A percentile compares a stretch with the other conserved stretches of the same genome.
phyloP scores from a whole-genome alignment of 2,329 filamentous ascomycete species.

The Fusarium concolor region DNA sequence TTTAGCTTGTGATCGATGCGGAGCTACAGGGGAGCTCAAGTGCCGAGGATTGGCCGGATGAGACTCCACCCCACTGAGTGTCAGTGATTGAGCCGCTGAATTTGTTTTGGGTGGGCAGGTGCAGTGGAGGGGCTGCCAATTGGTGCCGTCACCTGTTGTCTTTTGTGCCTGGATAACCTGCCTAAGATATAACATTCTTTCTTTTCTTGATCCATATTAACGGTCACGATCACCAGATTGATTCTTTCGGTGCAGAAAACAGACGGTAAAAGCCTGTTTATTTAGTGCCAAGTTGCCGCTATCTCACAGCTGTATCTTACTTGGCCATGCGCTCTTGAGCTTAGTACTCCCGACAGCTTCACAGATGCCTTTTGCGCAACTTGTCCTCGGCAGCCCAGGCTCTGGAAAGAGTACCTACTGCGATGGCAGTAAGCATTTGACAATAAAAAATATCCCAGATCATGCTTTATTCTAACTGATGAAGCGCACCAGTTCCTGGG shows the following conservation, averaged over 20 bases:
- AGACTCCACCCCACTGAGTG: slow-evolving; percentile 30
- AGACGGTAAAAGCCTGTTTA: slow-evolving; percentile 22
- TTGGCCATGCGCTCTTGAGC: slow-evolving; percentile 45
- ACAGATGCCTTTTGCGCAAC: slow-evolving; percentile 74
- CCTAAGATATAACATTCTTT: slow-evolving; percentile 4
- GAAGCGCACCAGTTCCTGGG: slow-evolving; percentile 95
- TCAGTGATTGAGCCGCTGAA: slow-evolving; percentile 30
- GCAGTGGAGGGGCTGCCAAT: slow-evolving; percentile 40
- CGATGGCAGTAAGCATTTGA: slow-evolving; percentile 79
- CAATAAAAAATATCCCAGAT: fast-evolving
- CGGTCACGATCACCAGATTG: neutral
- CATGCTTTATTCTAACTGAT: slow-evolving; percentile 2
- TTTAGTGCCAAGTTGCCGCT: slow-evolving; percentile 1
- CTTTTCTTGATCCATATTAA: neutral
- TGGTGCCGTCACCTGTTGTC: slow-evolving; percentile 30
- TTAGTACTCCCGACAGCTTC: slow-evolving; percentile 23
- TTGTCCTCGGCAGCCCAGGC: slow-evolving; percentile 93
- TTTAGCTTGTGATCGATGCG: slow-evolving; percentile 47
- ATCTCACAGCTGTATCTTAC: neutral
- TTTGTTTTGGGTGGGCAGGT: slow-evolving; percentile 27
- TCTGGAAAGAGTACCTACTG: slow-evolving; percentile 98
- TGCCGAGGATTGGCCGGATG: slow-evolving; percentile 45
- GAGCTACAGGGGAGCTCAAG: slow-evolving; percentile 42
- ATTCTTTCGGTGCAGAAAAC: slow-evolving; percentile 5
- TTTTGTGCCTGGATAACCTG: slow-evolving; percentile 14